Conservation (phyloP, 345 rosid species). For the Atalantia buxifolia region DNA sequence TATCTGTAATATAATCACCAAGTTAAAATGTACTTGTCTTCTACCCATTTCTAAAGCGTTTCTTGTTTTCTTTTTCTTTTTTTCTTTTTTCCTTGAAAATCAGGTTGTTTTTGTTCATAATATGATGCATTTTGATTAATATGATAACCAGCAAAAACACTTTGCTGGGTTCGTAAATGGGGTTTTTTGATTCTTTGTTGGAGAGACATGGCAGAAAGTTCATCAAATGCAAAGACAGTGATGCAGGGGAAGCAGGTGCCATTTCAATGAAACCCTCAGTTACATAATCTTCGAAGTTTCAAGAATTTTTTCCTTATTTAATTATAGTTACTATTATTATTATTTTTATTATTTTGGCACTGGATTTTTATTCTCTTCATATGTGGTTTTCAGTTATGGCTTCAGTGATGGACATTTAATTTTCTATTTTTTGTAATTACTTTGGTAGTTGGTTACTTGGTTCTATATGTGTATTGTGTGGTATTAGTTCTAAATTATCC, state of each 20-base stretch:
- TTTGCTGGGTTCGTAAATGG: slow-evolving; percentile 27
- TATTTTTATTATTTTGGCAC: not conserved
- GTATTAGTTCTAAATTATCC: not conserved
- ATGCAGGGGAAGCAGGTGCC: slow-evolving; percentile 91
- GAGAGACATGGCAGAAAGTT: slow-evolving; percentile 46
- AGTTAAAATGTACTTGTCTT: not conserved
- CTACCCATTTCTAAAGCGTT: not conserved
- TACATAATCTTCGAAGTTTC: not conserved
- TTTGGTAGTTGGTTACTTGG: not conserved
- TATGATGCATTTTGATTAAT: slow-evolving; percentile 1
- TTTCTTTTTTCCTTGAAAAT: not conserved
- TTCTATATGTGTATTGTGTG: not conserved
- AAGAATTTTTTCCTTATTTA: not conserved
- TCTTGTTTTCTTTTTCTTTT: not conserved
- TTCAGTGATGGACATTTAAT: not conserved
- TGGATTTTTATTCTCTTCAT: not conserved
- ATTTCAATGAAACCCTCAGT: not conserved
- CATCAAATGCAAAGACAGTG: slow-evolving; percentile 91
- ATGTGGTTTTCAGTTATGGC: not conserved
- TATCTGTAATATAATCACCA: not conserved
- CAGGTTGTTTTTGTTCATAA: not conserved
- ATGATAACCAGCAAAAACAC: slow-evolving; percentile 3
- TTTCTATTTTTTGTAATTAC: not conserved
- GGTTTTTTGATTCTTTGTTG: slow-evolving; percentile 42
- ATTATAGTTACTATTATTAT: no score